Conservation (phyloP, 371 early-diverging fungal species). For the Syncephalastrum racemosum region DNA sequence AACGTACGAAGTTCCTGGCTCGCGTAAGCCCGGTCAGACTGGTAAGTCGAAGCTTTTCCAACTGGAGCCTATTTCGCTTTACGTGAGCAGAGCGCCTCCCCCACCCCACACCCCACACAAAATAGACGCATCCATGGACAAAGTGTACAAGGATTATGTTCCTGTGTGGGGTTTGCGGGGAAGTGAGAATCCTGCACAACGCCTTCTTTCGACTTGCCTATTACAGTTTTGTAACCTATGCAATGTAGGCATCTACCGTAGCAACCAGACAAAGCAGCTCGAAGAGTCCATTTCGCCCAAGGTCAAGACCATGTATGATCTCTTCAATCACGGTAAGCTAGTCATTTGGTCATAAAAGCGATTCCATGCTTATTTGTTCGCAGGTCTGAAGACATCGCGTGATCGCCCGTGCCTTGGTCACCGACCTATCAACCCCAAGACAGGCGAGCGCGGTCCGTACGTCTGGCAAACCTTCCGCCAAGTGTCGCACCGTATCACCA, state of each 20-base stretch:
- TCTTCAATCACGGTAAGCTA: slow-evolving; percentile 37
- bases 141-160: background rate
- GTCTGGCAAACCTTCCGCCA: slow-evolving; percentile 75
- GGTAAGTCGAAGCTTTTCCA: slow-evolving; percentile 24
- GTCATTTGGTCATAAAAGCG: background rate
- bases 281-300: slow-evolving; percentile 33
- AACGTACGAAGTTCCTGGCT: slow-evolving; percentile 42
- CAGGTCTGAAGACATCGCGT: slow-evolving; percentile 25
- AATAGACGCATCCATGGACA: background rate
- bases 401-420: slow-evolving; percentile 51
- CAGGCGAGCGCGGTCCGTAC: slow-evolving; percentile 63
- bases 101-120: background rate
- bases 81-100: background rate
- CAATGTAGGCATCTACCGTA: slow-evolving; percentile 38
- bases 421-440: slow-evolving; percentile 45
- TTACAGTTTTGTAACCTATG: background rate
- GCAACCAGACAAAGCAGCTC: slow-evolving; percentile 26
- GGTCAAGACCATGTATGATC: slow-evolving; percentile 41
- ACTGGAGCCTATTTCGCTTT: background rate
- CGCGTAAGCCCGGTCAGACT: slow-evolving; percentile 44
- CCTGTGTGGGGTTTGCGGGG: slow-evolving; percentile 2
- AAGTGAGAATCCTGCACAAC: background rate
- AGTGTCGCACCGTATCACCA: slow-evolving; percentile 59
- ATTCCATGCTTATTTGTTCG: background rate
- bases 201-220: slow-evolving; percentile 2